Evolutionary conservation across 1,284 basidiomycete species (phyloP).

Genomic region (Ceratobasidium sp.): DNA sequence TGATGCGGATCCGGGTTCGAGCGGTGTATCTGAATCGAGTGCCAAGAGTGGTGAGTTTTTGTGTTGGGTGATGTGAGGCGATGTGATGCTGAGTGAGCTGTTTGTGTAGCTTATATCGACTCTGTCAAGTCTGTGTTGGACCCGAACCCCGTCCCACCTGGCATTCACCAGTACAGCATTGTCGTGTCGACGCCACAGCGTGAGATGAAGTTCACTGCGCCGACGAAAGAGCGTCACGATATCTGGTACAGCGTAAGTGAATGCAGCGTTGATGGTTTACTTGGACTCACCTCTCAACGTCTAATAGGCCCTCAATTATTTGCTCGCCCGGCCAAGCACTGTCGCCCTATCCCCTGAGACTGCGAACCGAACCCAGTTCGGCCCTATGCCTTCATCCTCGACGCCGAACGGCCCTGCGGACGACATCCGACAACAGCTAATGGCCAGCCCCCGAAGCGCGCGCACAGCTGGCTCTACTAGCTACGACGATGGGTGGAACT

Average conservation of each 20-base stretch:
- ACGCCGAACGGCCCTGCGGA: conserved; percentile 56
- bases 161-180: conserved; percentile 91
- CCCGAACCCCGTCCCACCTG: conserved; percentile 91
- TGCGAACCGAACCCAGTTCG: conserved; percentile 52
- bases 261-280: conserved; percentile 13
- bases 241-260: conserved; percentile 88
- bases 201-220: conserved; percentile 98
- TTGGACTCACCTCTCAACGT: conserved; percentile 19
- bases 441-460: conserved; percentile 74
- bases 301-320: conserved; percentile 81
- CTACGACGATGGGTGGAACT: conserved; percentile 62
- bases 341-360: conserved; percentile 52
- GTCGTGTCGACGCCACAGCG: conserved; percentile 91
- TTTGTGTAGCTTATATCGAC: conserved; percentile 89
- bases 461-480: conserved; percentile 62
- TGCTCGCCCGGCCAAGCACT: conserved; percentile 74
- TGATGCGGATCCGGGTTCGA: conserved; percentile 89
- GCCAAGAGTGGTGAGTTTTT: conserved; percentile 92
- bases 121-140: conserved; percentile 90
- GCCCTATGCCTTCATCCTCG: conserved; percentile 56
- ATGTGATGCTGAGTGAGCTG: background rate
- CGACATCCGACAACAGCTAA: conserved; percentile 57
- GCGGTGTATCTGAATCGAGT: conserved; percentile 86
- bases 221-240: conserved; percentile 93
- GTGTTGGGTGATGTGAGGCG: conserved; percentile 9